Percentiles rank a stretch among this genome's conserved stretches.
Evolutionary conservation across 257 asterid species (phyloP).

Genomic region (Forsythia suspensa): DNA sequence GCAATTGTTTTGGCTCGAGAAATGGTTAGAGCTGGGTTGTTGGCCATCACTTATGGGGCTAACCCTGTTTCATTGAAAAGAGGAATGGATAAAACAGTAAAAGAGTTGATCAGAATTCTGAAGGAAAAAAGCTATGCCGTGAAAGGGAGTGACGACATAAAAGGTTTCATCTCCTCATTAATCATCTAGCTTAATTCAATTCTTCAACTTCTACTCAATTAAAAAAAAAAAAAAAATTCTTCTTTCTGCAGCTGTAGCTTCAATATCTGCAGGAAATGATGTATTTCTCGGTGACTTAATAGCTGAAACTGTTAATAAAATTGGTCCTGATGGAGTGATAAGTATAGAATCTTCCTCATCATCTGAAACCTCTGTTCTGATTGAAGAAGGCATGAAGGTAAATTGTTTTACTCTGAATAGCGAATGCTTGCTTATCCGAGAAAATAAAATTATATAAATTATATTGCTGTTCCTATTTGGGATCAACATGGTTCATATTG

Average conservation of each 20-base stretch:
- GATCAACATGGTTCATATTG: not conserved
- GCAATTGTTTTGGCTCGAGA: constrained; percentile 92
- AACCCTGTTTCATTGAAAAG: constrained; percentile 74
- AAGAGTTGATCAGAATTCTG: constrained; percentile 55
- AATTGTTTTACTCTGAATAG: not conserved
- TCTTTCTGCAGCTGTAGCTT: constrained; percentile 74
- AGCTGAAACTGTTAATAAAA: constrained; percentile 83
- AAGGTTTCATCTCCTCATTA: constrained; percentile 44
- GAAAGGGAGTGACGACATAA: constrained; percentile 66
- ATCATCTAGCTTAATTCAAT: not conserved
- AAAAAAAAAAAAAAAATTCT: not conserved
- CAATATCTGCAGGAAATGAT: constrained; percentile 97
- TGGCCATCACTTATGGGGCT: constrained; percentile 87
- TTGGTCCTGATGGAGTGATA: constrained; percentile 91
- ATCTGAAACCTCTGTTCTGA: constrained; percentile 61
- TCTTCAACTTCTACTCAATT: not conserved
- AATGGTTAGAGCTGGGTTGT: constrained; percentile 71
- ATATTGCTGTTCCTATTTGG: not conserved
- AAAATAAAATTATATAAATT: not conserved
- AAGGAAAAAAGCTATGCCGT: constrained; percentile 63
- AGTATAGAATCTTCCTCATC: constrained; percentile 83
- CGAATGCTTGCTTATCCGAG: not conserved
- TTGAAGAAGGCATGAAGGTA: constrained; percentile 99
- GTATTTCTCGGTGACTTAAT: constrained; percentile 70
- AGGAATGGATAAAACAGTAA: constrained; percentile 83